These are phyloP conservation scores for Syzygium jambos DNA, from an alignment of 345 rosid species.

Conservation along the genomic window DNA sequence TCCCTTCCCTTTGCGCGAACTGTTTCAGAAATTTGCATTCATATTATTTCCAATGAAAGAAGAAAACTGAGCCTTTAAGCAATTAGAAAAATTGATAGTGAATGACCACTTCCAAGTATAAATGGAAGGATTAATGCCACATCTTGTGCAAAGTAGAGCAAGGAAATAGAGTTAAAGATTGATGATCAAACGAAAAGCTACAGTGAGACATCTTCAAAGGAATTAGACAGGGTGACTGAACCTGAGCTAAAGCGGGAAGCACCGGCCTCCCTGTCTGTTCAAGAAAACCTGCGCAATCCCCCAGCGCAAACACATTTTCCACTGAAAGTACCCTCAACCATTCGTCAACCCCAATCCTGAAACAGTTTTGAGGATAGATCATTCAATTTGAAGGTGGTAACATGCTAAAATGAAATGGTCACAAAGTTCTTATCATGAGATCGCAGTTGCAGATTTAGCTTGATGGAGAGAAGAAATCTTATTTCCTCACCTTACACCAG, in stretches of 20 bases:
- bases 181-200: not conserved
- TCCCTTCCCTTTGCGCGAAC: constrained; percentile 77
- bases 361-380: not conserved
- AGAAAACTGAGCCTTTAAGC: not conserved
- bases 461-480: not conserved
- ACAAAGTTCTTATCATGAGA: not conserved
- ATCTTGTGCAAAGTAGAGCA: not conserved
- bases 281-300: constrained; percentile 71
- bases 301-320: constrained; percentile 64
- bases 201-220: not conserved
- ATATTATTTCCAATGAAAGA: not conserved
- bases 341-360: constrained; percentile 61
- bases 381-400: not conserved
- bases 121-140: not conserved
- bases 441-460: no score
- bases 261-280: constrained; percentile 62
- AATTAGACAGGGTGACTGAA: not conserved
- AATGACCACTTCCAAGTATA: not conserved
- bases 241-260: constrained; percentile 81
- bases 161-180: not conserved
- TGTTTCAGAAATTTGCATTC: not conserved
- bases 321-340: constrained; percentile 50
- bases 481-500: constrained; percentile 52
- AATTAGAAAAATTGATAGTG: no score
- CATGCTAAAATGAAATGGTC: not conserved